Evolutionary conservation across 208 protist species (phyloP).

Genomic region (Wallacemonas sp.): DNA sequence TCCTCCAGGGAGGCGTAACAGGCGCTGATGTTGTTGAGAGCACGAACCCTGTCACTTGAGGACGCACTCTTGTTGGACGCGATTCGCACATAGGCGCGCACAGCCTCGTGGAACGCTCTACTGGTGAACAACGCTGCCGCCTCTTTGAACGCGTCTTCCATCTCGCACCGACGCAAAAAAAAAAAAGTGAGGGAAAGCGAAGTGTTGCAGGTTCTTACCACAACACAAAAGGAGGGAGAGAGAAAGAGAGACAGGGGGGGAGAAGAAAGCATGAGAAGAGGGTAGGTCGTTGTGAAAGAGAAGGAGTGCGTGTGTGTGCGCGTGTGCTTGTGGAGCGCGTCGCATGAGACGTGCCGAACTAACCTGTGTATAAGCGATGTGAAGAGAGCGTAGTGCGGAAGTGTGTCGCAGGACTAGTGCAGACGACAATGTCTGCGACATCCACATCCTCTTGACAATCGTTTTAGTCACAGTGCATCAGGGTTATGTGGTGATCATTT

Average conservation of each 20-base stretch:
- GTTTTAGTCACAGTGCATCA: no score
- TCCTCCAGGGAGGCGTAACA: constrained; percentile 69
- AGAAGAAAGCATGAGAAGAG: not conserved
- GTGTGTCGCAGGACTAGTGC: no score
- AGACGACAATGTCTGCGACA: no score
- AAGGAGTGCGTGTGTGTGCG: not conserved
- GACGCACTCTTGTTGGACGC: constrained; percentile 17
- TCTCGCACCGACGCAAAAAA: constrained; percentile 8
- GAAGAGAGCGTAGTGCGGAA: no score
- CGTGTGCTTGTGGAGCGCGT: not conserved
- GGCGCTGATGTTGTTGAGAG: constrained; percentile 79
- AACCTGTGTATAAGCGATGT: not conserved
- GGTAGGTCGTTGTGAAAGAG: not conserved
- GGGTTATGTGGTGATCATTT: no score
- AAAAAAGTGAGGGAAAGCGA: constrained; percentile 19
- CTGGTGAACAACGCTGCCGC: constrained; percentile 52
- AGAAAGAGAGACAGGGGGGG: constrained; percentile 13
- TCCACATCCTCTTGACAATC: no score
- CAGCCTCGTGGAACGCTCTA: constrained; percentile 50
- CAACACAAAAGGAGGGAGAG: not conserved
- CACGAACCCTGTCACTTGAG: constrained; percentile 43
- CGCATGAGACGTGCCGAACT: not conserved
- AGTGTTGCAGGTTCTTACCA: no score
- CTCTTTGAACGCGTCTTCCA: constrained; percentile 55
- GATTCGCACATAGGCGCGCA: constrained; percentile 52